These are phyloP conservation scores for Trametes sanguinea DNA, from an alignment of 768 basidiomycete genomes.

Conservation along the genomic window DNA sequence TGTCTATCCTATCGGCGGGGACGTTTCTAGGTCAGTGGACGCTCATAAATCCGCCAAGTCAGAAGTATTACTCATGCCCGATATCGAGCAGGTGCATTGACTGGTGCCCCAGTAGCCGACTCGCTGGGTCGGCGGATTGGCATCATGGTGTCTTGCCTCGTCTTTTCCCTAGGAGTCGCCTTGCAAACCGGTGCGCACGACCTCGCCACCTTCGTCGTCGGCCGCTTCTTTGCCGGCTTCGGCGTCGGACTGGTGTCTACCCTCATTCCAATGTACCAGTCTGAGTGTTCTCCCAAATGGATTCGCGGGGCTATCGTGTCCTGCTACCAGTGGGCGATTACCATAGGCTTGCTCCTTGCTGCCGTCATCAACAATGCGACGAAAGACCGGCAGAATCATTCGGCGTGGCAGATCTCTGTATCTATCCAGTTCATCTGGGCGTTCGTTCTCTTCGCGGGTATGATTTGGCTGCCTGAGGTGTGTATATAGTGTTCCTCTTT, in stretches of 20 bases:
- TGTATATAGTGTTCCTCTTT: slow-evolving; percentile 4
- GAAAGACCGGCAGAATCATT: slow-evolving; percentile 42
- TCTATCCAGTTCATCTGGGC: slow-evolving; percentile 81
- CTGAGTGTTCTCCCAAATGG: slow-evolving; percentile 65
- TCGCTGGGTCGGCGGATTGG: slow-evolving; percentile 49
- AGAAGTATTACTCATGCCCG: too few species aligned
- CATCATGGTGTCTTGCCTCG: slow-evolving; percentile 44
- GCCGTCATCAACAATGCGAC: slow-evolving; percentile 42
- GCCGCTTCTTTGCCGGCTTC: slow-evolving; percentile 75
- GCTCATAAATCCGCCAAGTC: too few species aligned
- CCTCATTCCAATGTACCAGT: slow-evolving; percentile 59
- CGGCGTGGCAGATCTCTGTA: slow-evolving; percentile 69
- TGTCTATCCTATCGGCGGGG: slow-evolving; percentile 76
- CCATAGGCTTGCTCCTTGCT: slow-evolving; percentile 73
- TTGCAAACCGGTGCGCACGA: slow-evolving; percentile 18
- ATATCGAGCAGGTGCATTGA: slow-evolving; percentile 44
- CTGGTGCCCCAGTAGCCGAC: slow-evolving; percentile 53
- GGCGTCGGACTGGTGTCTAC: slow-evolving; percentile 79
- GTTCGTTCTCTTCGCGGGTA: slow-evolving; percentile 63
- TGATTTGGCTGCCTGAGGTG: slow-evolving; percentile 66
- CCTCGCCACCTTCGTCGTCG: slow-evolving; percentile 60
- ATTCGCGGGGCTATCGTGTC: slow-evolving; percentile 35
- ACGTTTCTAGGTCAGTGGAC: slow-evolving; percentile 62
- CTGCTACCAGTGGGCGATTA: slow-evolving; percentile 55
- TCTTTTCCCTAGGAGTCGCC: slow-evolving; percentile 55